Conservation (phyloP, 1,284 basidiomycete species). For the Apiotrichum akiyoshidainum region DNA sequence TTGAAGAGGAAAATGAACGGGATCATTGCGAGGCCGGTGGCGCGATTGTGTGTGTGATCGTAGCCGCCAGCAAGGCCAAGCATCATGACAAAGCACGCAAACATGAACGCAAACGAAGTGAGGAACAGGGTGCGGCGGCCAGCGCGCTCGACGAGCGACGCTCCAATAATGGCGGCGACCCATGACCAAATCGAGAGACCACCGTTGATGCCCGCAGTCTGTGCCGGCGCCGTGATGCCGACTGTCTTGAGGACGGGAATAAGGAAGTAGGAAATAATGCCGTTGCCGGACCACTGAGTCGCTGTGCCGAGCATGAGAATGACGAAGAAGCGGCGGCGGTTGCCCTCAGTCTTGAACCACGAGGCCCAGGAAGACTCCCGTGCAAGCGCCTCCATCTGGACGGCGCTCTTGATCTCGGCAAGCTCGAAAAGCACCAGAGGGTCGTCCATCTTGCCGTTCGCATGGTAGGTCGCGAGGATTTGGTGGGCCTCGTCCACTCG, state of each 20-base stretch:
- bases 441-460: conserved; percentile 48
- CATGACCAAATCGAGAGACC: conserved; percentile 54
- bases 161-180: conserved; percentile 33
- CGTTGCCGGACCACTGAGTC: conserved; percentile 63
- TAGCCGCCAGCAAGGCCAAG: conserved; percentile 58
- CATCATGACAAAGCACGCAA: conserved; percentile 63
- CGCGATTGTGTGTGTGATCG: conserved; percentile 43
- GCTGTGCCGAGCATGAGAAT: conserved; percentile 32
- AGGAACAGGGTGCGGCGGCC: conserved; percentile 49
- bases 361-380: conserved; percentile 21
- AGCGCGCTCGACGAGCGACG: conserved; percentile 28
- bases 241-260: conserved; percentile 65
- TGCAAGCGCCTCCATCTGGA: conserved; percentile 38
- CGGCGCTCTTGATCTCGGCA: conserved; percentile 49
- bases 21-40: conserved; percentile 52
- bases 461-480: conserved; percentile 64
- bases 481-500: conserved; percentile 55
- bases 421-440: conserved; percentile 49
- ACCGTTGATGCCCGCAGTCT: conserved; percentile 67
- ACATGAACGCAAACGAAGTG: conserved; percentile 56
- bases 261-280: conserved; percentile 66
- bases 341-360: conserved; percentile 43
- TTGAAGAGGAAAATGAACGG: conserved; percentile 69
- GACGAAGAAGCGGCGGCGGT: conserved; percentile 54
- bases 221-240: conserved; percentile 62